Percentiles rank a stretch among this genome's conserved stretches.
These are phyloP conservation scores for Sugiyamaella pinicola DNA, from an alignment of 1,139 yeast genomes.

Conservation along the genomic window DNA sequence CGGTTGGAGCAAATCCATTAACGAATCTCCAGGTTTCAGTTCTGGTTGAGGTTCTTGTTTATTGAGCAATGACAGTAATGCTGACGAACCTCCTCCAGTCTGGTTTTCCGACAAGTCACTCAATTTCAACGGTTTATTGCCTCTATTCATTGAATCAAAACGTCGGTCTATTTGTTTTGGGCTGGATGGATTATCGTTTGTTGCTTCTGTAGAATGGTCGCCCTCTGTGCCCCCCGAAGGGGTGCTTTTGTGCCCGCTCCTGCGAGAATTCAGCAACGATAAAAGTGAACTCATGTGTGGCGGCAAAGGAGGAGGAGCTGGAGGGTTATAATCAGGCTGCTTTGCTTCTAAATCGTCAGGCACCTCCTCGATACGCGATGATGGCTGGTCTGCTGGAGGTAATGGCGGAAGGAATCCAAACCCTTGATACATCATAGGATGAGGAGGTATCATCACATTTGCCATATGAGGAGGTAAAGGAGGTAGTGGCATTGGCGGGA, in stretches of 20 bases:
- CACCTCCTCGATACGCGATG: not conserved
- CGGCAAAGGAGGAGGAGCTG: conserved; percentile 18
- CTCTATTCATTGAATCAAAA: conserved; percentile 16
- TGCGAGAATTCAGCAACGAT: conserved; percentile 20
- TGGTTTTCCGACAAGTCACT: conserved; percentile 14
- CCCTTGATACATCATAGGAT: conserved; percentile 35
- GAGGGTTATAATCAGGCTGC: conserved; percentile 11
- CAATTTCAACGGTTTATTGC: conserved; percentile 11
- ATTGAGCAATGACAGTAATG: conserved; percentile 13
- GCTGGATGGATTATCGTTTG: not conserved
- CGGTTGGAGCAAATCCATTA: conserved; percentile 23
- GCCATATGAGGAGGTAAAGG: conserved; percentile 19
- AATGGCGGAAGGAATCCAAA: conserved; percentile 43
- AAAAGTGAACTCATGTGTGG: conserved; percentile 18
- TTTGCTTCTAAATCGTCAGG: not conserved
- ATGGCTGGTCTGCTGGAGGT: conserved; percentile 24
- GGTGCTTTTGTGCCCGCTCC: conserved; percentile 9
- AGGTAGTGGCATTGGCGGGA: conserved; percentile 27
- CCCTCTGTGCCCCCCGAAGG: not conserved
- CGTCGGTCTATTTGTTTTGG: conserved; percentile 8
- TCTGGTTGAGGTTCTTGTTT: conserved; percentile 12
- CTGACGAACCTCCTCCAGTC: conserved; percentile 6
- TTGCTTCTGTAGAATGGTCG: not conserved
- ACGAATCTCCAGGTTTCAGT: conserved; percentile 19
- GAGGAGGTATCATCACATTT: conserved; percentile 21